Evolutionary conservation across 2,329 filamentous ascomycete species (phyloP), one percentile per base, ranked within the genome.

Genomic region (Thielaviopsis euricoi): DNA sequence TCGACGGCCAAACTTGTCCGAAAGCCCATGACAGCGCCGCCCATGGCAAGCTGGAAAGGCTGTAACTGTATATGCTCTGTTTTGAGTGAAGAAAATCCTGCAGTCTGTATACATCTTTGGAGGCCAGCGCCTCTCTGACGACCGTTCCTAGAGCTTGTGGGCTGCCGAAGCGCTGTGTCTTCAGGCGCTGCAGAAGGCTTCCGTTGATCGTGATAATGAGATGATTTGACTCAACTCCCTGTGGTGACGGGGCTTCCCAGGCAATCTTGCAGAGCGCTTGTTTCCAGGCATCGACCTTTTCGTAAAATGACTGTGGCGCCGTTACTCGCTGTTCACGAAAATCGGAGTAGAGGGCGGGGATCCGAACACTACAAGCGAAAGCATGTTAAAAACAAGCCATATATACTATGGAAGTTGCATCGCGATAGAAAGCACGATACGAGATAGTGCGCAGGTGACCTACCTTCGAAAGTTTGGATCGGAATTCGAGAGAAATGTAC

Each of bases 291-390:
- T 78, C 72, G 49, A 88, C 75, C 68, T 95, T 95, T 50, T 89
- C 87, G 21, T 76, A 73, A 72, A 89, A 95, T 65, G 88, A 89
- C 68, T 94, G 88, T 1, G 89, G 87, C 66, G 95, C 91, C 22
- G 86, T 80, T 46, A 78, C 80, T 64, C 78, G 78, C 64, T 91
- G 88, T 5, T 80, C 71, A 43, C 81, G 76, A 67, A 95, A 95
- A 68, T 95, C 89, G 53, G 89, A 90, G 72, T 94, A 95, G 52
- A 95, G 81, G 5, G 89, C 90, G 13, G 87, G 83, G 13, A 95
- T 77, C 54, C 89, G 86, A 62, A 83, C 79, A 72, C 85, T 89
- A 63, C 68, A 70, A 62, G 21, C 26, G 15, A 51, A 17, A 33
- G 29, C 25, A 60, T 25, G 52, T 57, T 13, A 25, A 48, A 6